Base-by-base conservation (phyloP, 352 stramenopile genomes). In the Globisporangium emineosum region DNA sequence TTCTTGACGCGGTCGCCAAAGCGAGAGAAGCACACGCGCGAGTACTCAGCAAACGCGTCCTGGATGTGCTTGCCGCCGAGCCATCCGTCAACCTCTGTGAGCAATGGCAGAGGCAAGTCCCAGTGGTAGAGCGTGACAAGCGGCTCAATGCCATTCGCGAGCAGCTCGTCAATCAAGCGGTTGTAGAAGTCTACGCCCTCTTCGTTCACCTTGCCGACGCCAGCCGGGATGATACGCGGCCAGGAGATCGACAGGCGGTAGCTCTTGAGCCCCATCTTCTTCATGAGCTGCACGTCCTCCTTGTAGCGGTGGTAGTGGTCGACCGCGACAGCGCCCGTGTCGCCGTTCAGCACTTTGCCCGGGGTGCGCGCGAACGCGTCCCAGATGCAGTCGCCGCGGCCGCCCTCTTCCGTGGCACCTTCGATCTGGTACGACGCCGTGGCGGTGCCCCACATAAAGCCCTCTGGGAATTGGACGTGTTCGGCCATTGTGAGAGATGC, bases 41-140 rank as follows among this genome's bases (percentile, higher is more conserved):
- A 88, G 66, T 98, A 98, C n/a, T 80, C 68, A 1, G 73, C 79
- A 68, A 94, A 97, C n/a, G 80, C 78, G 13, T 84, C 67, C 17
- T 76, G 69, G n/a, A 91, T 71, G 45, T 76, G 56, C 12, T 72
- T 57, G 19, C 65, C 60, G 6, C 72, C 69, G 23, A 89, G 62
- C 70, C 71, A 88, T 2, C 92, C 94, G 51, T 89, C 86, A 62
- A 90, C 93, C 57, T 86, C 77, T 33, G 91, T 83, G 60, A 97
- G 72, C 32, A 98, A 61, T 19, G 68, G 62, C 53, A 97, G 76
- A 8, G 95, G 95, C 27, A 98, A 66, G 71, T 99, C 96, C 96
- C 96, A 98, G 75, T 99, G 96, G 71, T 97, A 98, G n/a, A 99
- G 68, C 23, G 94, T 98, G 17, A 97, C 86, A 49, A 90, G 84